phyloP scores from a whole-genome alignment of 495 filamentous ascomycete genomes.

The Hypoxylon fuscum region DNA sequence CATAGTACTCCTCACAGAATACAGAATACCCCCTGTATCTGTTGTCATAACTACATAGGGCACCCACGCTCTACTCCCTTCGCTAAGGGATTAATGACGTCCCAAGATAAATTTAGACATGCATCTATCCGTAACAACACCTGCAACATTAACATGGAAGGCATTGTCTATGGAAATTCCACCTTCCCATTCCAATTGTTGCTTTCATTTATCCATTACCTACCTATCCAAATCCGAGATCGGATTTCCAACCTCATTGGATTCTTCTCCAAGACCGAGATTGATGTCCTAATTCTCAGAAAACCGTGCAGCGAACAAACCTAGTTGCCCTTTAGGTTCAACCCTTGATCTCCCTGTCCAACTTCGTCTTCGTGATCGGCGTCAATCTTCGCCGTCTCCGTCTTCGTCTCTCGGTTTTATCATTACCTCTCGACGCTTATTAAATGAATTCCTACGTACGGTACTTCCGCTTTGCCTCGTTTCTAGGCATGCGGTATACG shows the following conservation, averaged over 20 bases:
- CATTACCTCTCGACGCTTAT: not conserved
- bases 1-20: too few species aligned
- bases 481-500: constrained; percentile 2
- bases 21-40: too few species aligned
- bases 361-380: constrained; percentile 8
- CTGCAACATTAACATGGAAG: not conserved
- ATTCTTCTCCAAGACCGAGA: not conserved
- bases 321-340: constrained; percentile 9
- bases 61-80: too few species aligned
- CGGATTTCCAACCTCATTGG: not conserved
- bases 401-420: not conserved
- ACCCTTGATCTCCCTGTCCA: not conserved
- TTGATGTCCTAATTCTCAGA: not conserved
- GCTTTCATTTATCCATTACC: not conserved
- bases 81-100: too few species aligned
- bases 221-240: not conserved
- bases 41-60: too few species aligned
- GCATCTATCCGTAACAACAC: too few species aligned
- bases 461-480: too few species aligned
- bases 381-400: constrained; percentile 7
- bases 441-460: too few species aligned
- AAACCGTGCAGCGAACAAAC: constrained; percentile 3
- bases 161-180: not conserved
- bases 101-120: too few species aligned
- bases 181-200: not conserved